phyloP scores from a whole-genome alignment of 2,329 filamentous ascomycete genomes.

The Sporothrix globosa region DNA sequence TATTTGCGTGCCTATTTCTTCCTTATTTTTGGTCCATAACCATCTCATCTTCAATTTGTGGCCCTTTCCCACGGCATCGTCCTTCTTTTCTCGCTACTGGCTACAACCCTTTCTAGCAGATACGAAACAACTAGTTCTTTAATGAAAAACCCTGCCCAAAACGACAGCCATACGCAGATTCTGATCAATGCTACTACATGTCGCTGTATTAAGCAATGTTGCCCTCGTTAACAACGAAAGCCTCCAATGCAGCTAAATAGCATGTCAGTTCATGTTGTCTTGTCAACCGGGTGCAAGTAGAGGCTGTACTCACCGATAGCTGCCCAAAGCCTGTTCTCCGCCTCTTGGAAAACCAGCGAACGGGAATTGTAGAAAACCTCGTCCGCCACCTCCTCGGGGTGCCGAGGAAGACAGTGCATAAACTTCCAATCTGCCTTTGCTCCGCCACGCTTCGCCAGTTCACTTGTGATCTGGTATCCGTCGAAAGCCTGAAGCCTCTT shows the following conservation, averaged over 20 bases:
- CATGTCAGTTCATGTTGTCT: neutral
- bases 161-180: no score
- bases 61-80: no score
- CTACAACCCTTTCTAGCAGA: no score
- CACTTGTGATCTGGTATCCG: conserved; percentile 88
- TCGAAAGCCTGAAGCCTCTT: conserved; percentile 79
- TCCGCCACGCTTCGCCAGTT: conserved; percentile 79
- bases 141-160: no score
- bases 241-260: conserved; percentile 70
- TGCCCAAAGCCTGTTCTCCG: conserved; percentile 91
- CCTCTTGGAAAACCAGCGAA: conserved; percentile 90
- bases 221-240: conserved; percentile 93
- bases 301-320: conserved; percentile 66
- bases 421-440: conserved; percentile 93
- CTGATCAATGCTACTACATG: neutral
- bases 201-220: conserved; percentile 58
- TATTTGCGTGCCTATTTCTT: neutral
- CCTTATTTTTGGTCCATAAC: neutral
- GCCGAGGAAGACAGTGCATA: conserved; percentile 95
- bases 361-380: conserved; percentile 88
- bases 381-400: conserved; percentile 89
- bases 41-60: neutral
- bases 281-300: neutral
- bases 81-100: no score
- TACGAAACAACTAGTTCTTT: no score